Base-by-base conservation (phyloP, 2,329 filamentous ascomycete genomes). In the Diaporthe eres region DNA sequence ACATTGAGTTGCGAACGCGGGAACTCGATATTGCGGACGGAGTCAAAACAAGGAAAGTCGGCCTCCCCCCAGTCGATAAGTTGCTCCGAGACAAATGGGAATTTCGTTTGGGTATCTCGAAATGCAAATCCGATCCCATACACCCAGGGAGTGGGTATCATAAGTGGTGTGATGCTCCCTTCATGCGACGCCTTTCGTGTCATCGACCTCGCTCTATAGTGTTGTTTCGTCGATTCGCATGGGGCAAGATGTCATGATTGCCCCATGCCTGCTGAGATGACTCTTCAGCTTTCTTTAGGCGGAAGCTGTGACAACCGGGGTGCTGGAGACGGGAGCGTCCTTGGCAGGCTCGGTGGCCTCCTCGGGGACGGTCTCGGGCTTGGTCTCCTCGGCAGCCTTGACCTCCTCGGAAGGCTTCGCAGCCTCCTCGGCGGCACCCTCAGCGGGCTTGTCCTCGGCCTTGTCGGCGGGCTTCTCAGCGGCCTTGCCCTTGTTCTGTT, bases 51-150 rank as follows among this genome's bases (percentile, higher is more conserved):
- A 77, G 76, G 76, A 77, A 77, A 75, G 74, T 74, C 75, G 67
- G 68, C 65, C 75, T 76, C 67, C 74, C 71, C 65, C 74, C 75
- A 72, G 63, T 49, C 71, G 74, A 76, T 57, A 72, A 76, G 71
- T 71, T 74, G 76, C 74, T 76, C 76, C 74, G 76, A 76, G 76
- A 77, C 76, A 85, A 85, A 84, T 86, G 87, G 85, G 87, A 80
- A 77, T 76, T 85, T 83, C 74, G 85, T 87, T 85, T 86, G 87
- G 87, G 87, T 89, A 88, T 89, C 87, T 88, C 85, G 86, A 89
- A 89, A 90, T 89, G 87, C 88, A 89, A 85, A 88, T 86, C 86
- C 86, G 87, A 84, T 86, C 84, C 86, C 72, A 67, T 76, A 76
- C 74, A 75, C 76, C 75, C 74, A 73, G 72, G 75, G 71, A 72